These are phyloP conservation scores for Penicillium thymicola DNA, from an alignment of 2,329 filamentous ascomycete genomes.

Conservation along the genomic window DNA sequence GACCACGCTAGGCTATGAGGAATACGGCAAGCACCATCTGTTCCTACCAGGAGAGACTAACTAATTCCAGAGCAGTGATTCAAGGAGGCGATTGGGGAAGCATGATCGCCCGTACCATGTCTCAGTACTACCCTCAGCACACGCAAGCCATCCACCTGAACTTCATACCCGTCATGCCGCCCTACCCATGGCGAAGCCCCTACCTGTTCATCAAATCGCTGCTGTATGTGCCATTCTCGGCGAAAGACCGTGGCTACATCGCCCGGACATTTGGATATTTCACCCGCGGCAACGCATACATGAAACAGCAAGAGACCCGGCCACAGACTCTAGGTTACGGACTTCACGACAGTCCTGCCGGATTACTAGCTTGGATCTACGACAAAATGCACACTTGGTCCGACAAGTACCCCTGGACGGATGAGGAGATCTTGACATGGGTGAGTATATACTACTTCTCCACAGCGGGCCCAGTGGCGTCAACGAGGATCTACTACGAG, in stretches of 20 bases:
- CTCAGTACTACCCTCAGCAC: constrained; percentile 55
- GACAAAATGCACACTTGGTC: constrained; percentile 79
- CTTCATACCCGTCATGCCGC: constrained; percentile 50
- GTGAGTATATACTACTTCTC: constrained; percentile 70
- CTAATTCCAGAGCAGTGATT: constrained; percentile 28
- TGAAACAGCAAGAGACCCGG: constrained; percentile 60
- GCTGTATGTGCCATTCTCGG: constrained; percentile 30
- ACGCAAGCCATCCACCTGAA: constrained; percentile 63
- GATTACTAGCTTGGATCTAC: constrained; percentile 72
- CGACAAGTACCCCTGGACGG: constrained; percentile 67
- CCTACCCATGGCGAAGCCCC: constrained; percentile 53
- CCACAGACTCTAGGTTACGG: constrained; percentile 71
- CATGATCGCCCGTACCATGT: constrained; percentile 61
- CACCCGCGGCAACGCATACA: constrained; percentile 49
- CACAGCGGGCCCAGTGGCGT: constrained; percentile 65
- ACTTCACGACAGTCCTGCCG: constrained; percentile 67
- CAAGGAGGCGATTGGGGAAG: constrained; percentile 71
- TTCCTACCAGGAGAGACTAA: neutral
- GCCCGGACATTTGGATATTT: constrained; percentile 23
- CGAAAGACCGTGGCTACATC: constrained; percentile 23
- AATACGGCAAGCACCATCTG: constrained; percentile 47
- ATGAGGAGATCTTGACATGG: constrained; percentile 75
- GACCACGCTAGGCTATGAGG: constrained; percentile 61
- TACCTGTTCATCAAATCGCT: constrained; percentile 47
- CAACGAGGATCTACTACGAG: constrained; percentile 71